phyloP scores from a whole-genome alignment of 169 alveolate species.

The Plasmodium chabaudi region DNA sequence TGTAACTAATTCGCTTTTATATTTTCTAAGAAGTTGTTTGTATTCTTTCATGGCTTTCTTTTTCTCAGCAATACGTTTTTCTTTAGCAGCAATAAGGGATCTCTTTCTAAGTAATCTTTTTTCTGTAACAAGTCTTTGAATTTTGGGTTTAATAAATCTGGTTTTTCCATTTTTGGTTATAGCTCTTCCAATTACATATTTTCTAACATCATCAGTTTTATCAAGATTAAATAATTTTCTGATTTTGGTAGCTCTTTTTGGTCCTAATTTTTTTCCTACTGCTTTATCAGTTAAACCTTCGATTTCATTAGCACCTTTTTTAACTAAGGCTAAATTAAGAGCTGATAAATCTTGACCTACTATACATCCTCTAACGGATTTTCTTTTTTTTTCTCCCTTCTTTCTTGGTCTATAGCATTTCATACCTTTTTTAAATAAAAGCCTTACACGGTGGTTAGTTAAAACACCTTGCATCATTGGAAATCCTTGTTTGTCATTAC shows the following conservation, averaged over 20 bases:
- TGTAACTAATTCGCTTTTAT: constrained; percentile 47
- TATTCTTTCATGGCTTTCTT: constrained; percentile 84
- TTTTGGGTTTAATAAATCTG: constrained; percentile 97
- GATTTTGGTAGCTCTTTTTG: constrained; percentile 99
- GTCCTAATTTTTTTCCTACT: constrained; percentile 99
- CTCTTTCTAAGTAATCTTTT: constrained; percentile 98
- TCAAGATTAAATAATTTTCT: constrained; percentile 97
- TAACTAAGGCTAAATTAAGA: constrained; percentile 94
- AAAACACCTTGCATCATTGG: constrained; percentile 99
- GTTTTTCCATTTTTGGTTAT: constrained; percentile 90
- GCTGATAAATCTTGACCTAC: constrained; percentile 99
- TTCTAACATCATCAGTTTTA: constrained; percentile 95
- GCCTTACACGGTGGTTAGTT: constrained; percentile 90
- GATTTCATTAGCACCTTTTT: constrained; percentile 98
- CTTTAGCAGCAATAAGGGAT: constrained; percentile 80
- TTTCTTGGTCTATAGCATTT: constrained; percentile 98
- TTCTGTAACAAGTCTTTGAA: constrained; percentile 99
- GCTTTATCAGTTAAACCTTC: constrained; percentile 98
- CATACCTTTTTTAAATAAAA: constrained; percentile 92
- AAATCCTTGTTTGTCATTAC: constrained; percentile 99
- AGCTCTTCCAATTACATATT: constrained; percentile 93
- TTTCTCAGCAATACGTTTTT: constrained; percentile 84
- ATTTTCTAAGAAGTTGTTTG: constrained; percentile 81
- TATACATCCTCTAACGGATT: constrained; percentile 99
- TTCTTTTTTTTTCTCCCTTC: constrained; percentile 98